Conservation (phyloP, 768 basidiomycete species). For the Tylopilus vinaceipallidus region DNA sequence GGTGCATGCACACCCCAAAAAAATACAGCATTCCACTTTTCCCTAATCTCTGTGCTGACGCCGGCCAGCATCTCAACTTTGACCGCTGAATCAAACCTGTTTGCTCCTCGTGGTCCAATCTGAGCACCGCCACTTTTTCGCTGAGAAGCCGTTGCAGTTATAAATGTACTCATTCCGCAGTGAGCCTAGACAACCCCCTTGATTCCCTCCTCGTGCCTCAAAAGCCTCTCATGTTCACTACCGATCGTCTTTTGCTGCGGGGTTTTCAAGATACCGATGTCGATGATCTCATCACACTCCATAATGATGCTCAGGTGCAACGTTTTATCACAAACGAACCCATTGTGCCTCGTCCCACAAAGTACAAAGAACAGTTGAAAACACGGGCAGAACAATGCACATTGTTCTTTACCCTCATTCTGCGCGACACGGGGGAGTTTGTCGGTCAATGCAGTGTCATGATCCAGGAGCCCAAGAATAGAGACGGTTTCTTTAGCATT, state of each 20-base stretch:
- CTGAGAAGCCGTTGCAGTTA: neutral
- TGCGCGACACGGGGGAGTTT: slow-evolving; percentile 18
- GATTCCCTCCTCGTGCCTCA: neutral
- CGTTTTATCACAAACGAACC: slow-evolving; percentile 17
- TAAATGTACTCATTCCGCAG: neutral
- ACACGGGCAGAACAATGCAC: slow-evolving; percentile 7
- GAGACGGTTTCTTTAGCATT: slow-evolving; percentile 27
- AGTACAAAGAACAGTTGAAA: slow-evolving; percentile 17
- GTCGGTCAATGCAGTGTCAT: slow-evolving; percentile 19
- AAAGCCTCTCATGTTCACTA: slow-evolving; percentile 19
- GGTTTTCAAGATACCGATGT: slow-evolving; percentile 21
- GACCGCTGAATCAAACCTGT: too few relatives aligned
- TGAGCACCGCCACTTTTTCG: neutral
- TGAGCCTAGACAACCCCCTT: neutral
- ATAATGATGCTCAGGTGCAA: slow-evolving; percentile 23
- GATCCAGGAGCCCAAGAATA: slow-evolving; percentile 24
- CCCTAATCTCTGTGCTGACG: neutral
- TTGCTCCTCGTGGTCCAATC: too few relatives aligned
- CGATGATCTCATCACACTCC: slow-evolving; percentile 16
- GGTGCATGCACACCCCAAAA: slow-evolving; percentile 33
- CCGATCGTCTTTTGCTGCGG: slow-evolving; percentile 24
- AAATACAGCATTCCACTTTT: slow-evolving; percentile 29
- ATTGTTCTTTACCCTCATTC: slow-evolving; percentile 23
- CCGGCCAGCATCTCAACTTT: too few relatives aligned
- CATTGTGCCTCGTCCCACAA: slow-evolving; percentile 17